These are phyloP conservation scores for Hyphochytrium catenoides DNA, from an alignment of 352 stramenopile genomes.

Conservation along the genomic window DNA sequence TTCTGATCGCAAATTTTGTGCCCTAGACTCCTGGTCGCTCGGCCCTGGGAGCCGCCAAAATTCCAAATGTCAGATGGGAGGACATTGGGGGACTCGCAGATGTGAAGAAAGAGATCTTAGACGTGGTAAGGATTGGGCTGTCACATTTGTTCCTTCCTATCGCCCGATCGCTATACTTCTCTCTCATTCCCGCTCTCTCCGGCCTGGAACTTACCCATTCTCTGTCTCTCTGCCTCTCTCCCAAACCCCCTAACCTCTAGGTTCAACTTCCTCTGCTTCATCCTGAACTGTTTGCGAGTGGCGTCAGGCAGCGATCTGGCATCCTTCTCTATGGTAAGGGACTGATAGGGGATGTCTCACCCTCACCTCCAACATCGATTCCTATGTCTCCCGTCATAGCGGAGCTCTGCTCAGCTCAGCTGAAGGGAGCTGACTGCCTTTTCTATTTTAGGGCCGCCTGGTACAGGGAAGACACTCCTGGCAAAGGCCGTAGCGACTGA, in stretches of 20 bases:
- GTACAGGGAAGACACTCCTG: slow-evolving; percentile 81
- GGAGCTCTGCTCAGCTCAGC: too few relatives aligned
- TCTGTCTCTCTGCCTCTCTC: too few relatives aligned
- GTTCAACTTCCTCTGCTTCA: slow-evolving; percentile 53
- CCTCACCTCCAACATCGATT: too few relatives aligned
- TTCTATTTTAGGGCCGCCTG: slow-evolving; percentile 18
- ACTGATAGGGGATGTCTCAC: background rate
- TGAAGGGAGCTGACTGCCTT: too few relatives aligned
- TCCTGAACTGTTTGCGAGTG: slow-evolving; percentile 43
- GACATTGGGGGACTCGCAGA: slow-evolving; percentile 96
- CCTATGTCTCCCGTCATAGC: too few relatives aligned
- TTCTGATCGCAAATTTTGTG: slow-evolving; percentile 22
- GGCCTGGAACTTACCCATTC: too few relatives aligned
- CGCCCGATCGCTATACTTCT: background rate
- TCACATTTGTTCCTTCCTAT: background rate
- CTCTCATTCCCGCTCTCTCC: background rate
- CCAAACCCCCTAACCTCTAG: too few relatives aligned
- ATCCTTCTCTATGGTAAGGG: slow-evolving; percentile 34
- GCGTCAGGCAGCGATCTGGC: slow-evolving; percentile 41
- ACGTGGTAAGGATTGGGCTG: slow-evolving; percentile 25
- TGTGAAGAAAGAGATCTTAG: slow-evolving; percentile 88
- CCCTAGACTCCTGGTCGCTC: slow-evolving; percentile 25
- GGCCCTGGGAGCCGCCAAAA: slow-evolving; percentile 20
- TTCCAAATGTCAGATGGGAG: slow-evolving; percentile 90
- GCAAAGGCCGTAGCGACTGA: slow-evolving; percentile 86